Evolutionary conservation across 1,139 yeast genomes (phyloP), one percentile per base, ranked within the genome.

Genomic region (Geotrichum citri-aurantii): DNA sequence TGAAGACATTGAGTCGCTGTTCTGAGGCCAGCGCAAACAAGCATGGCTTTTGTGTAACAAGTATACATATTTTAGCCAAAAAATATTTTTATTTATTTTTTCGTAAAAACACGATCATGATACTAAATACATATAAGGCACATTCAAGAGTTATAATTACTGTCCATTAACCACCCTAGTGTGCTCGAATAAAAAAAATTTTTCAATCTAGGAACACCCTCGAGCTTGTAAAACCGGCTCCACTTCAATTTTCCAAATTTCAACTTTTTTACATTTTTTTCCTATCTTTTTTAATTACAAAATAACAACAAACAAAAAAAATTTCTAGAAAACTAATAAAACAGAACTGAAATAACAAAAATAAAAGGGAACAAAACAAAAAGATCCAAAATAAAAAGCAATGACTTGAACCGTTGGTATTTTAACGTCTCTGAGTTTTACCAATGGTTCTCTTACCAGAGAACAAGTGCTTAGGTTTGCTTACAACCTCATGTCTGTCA

Each of bases 401-500:
- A 31, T 31, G 37, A 31, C 11, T 14, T 31, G 14, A 2, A 31
- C n/a, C 37, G 5, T 6, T 31, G 14, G n/a, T n/a, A 12, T n/a
- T 37, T 68, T 77, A 84, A 77, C 90, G 84, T 74, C 76, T 63
- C 54, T 71, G 70, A 65, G 88, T 87, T 71, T 86, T 86, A 73
- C 97, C 96, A 72, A 83, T 84, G 79, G 96, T 93, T 79, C 97
- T 85, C 82, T 95, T 93, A 77, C 99, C 99, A 70, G 92, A 79
- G 79, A 86, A 88, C 81, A 93, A 81, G 78, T 93, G 99, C 79
- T 91, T 92, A 64, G 97, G 97, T 77, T 90, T 75, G 64, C 88
- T 78, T 60, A 89, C 93, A 62, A 92, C 83, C 61, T 85, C 79
- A 73, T 90, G 96, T 77, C 97, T 86, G 77, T 93, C 99, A 70